phyloP scores from a whole-genome alignment of 1,284 basidiomycete species.

The Apiotrichum montevideense region DNA sequence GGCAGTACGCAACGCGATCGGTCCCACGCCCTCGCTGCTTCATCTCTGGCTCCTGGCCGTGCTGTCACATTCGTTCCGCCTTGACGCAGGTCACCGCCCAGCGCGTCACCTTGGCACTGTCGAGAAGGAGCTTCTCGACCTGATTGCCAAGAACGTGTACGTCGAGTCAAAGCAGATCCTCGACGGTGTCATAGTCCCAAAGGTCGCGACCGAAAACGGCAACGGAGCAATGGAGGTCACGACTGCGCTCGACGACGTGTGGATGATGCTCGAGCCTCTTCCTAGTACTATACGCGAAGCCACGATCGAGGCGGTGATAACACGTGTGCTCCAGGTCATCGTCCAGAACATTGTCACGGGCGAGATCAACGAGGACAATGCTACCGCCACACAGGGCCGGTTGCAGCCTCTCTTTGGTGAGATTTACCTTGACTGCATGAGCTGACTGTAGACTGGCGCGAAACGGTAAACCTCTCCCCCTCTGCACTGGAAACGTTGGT shows the following conservation, averaged over 20 bases:
- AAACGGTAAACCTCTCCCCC: not conserved
- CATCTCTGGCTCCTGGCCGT: constrained; percentile 7
- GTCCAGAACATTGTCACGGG: constrained; percentile 5
- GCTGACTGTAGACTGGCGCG: constrained; percentile 8
- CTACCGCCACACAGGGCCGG: not conserved
- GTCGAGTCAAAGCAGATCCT: not conserved
- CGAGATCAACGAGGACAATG: constrained; percentile 5
- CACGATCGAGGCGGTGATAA: constrained; percentile 3
- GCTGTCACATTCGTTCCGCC: constrained; percentile 6
- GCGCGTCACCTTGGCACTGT: constrained; percentile 6
- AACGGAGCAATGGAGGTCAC: not conserved
- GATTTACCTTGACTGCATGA: not conserved
- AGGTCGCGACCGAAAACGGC: not conserved
- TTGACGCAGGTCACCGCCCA: constrained; percentile 2
- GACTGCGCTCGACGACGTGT: constrained; percentile 4
- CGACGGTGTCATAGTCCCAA: not conserved
- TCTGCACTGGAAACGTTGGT: constrained; percentile 6
- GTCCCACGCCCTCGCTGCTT: not conserved
- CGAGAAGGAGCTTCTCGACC: constrained; percentile 5
- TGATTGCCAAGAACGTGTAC: constrained; percentile 7
- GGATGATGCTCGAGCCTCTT: constrained; percentile 5
- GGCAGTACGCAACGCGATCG: constrained; percentile 1
- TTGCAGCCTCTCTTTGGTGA: constrained; percentile 1
- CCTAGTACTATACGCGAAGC: constrained; percentile 5
- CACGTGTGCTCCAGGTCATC: constrained; percentile 8